Evolutionary conservation across 2,329 filamentous ascomycete species (phyloP).

Genomic region (Sporothrix luriei): DNA sequence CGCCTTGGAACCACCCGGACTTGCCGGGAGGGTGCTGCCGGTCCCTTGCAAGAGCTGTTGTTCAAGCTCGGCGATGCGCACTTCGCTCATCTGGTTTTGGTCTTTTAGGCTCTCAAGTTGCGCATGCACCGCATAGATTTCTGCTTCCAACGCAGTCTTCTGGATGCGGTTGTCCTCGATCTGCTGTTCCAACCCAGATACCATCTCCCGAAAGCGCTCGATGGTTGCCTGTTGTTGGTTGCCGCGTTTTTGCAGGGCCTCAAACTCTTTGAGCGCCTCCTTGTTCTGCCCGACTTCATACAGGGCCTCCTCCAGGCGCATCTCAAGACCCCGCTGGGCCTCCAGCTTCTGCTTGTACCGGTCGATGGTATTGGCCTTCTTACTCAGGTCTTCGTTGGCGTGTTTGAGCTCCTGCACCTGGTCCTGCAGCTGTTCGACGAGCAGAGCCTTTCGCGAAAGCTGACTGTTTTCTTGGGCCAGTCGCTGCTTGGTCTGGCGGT

Average conservation of each 20-base stretch:
- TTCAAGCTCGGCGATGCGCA: slow-evolving; percentile 60
- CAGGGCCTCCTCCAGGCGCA: slow-evolving; percentile 58
- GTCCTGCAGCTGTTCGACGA: slow-evolving; percentile 58
- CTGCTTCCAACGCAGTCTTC: slow-evolving; percentile 48
- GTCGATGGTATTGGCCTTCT: slow-evolving; percentile 65
- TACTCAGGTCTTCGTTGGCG: slow-evolving; percentile 60
- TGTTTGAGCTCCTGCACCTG: slow-evolving; percentile 62
- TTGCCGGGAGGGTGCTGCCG: slow-evolving; percentile 2
- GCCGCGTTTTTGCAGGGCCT: slow-evolving; percentile 43
- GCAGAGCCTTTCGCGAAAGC: slow-evolving; percentile 52
- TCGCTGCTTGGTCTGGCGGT: slow-evolving; percentile 50
- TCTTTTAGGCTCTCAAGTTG: slow-evolving; percentile 46
- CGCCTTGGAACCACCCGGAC: slow-evolving; percentile 32
- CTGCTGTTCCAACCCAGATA: slow-evolving; percentile 41
- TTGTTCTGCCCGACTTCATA: slow-evolving; percentile 59
- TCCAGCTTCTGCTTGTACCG: slow-evolving; percentile 66
- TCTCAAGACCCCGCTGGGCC: slow-evolving; percentile 57
- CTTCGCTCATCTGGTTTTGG: slow-evolving; percentile 54
- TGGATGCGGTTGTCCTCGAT: slow-evolving; percentile 51
- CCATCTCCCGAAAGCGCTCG: slow-evolving; percentile 39
- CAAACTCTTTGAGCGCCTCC: slow-evolving; percentile 48
- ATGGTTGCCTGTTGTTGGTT: slow-evolving; percentile 38
- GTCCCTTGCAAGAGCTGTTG: slow-evolving; percentile 55
- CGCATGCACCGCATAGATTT: slow-evolving; percentile 50
- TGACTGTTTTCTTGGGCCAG: slow-evolving; percentile 54